A percentile compares a stretch with the other conserved stretches of the same genome.
Conservation (phyloP, 257 asterid species). For the Solanum clarkiae region DNA sequence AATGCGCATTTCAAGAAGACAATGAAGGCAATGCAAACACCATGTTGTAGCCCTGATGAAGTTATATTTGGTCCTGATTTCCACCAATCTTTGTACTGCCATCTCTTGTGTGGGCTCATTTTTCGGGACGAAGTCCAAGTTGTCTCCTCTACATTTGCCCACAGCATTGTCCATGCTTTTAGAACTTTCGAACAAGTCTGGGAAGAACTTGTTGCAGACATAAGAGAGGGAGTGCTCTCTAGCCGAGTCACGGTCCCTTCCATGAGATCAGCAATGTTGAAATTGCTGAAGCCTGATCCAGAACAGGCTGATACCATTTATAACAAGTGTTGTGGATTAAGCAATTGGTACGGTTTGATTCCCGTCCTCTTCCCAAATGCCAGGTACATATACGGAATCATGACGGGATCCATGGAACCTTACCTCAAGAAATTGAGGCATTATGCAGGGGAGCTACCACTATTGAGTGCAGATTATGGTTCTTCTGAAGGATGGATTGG, state of each 20-base stretch:
- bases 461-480: slow-evolving; percentile 84
- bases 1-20: slow-evolving; percentile 58
- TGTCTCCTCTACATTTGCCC: slow-evolving; percentile 79
- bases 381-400: slow-evolving; percentile 70
- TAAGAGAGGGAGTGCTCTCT: slow-evolving; percentile 58
- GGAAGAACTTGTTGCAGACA: slow-evolving; percentile 62
- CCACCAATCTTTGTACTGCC: slow-evolving; percentile 81
- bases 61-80: slow-evolving; percentile 89
- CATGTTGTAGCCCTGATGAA: slow-evolving; percentile 90
- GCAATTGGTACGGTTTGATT: slow-evolving; percentile 73
- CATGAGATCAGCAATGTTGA: slow-evolving; percentile 44
- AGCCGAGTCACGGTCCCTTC: slow-evolving; percentile 57
- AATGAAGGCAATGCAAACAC: slow-evolving; percentile 72
- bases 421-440: slow-evolving; percentile 74
- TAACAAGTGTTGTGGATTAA: slow-evolving; percentile 36
- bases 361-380: slow-evolving; percentile 59
- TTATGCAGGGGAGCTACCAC: slow-evolving; percentile 66
- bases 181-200: slow-evolving; percentile 65
- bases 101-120: slow-evolving; percentile 74
- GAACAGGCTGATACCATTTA: slow-evolving; percentile 40
- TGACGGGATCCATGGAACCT: slow-evolving; percentile 98
- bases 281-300: slow-evolving; percentile 56
- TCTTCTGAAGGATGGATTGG: slow-evolving; percentile 97
- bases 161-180: slow-evolving; percentile 81
- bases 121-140: slow-evolving; percentile 61